A percentile compares a stretch with the other conserved stretches of the same genome.
phyloP scores from a whole-genome alignment of 495 filamentous ascomycete genomes.

The Lasiosphaeria ovina region DNA sequence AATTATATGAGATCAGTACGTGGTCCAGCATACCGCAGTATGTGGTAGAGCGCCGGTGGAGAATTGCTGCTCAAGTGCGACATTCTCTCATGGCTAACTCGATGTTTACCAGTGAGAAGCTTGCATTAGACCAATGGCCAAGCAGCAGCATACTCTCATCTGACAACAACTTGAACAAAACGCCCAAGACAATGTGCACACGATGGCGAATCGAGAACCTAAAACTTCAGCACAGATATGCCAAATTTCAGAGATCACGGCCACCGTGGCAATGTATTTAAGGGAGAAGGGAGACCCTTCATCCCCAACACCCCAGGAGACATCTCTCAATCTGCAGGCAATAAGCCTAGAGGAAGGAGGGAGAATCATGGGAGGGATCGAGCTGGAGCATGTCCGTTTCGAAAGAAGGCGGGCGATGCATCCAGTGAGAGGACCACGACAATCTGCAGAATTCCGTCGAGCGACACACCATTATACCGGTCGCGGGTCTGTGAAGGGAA shows the following conservation, averaged over 20 bases:
- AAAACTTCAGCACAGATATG: background rate
- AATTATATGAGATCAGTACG: conserved; percentile 57
- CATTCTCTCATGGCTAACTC: conserved; percentile 91
- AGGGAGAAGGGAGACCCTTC: conserved; percentile 73
- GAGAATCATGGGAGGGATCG: conserved; percentile 68
- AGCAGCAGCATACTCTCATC: conserved; percentile 2
- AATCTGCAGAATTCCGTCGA: conserved; percentile 58
- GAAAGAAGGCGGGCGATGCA: conserved; percentile 36
- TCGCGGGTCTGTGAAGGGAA: conserved; percentile 40
- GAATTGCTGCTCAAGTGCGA: conserved; percentile 82
- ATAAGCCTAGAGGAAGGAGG: conserved; percentile 51
- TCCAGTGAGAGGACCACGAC: conserved; percentile 79
- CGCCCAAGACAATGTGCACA: conserved; percentile 5
- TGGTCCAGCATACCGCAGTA: conserved; percentile 63
- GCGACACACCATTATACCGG: conserved; percentile 34
- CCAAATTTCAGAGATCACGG: background rate
- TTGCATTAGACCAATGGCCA: conserved; percentile 11
- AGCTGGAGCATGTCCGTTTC: conserved; percentile 61
- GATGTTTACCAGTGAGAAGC: conserved; percentile 79
- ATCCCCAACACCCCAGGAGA: conserved; percentile 73
- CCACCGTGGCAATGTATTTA: conserved; percentile 74
- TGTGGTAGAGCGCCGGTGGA: conserved; percentile 76
- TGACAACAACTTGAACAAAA: conserved; percentile 13
- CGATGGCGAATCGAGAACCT: background rate
- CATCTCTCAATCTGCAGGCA: conserved; percentile 51